A percentile compares a stretch with the other conserved stretches of the same genome.
These are phyloP conservation scores for Bimuria novae-zelandiae DNA, from an alignment of 2,329 filamentous ascomycete genomes.

Conservation along the genomic window DNA sequence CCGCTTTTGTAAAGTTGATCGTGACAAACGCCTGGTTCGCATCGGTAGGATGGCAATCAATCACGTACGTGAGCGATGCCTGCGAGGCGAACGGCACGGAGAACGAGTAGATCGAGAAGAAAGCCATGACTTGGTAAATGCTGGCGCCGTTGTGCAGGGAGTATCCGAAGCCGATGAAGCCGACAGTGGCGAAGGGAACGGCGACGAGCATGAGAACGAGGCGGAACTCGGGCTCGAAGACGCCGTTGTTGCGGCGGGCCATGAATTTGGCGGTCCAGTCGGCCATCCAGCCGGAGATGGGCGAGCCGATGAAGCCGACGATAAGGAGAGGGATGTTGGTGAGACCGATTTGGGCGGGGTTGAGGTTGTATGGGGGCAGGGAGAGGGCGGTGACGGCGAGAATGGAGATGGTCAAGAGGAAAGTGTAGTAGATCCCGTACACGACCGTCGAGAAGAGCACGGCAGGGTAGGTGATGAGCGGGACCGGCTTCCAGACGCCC, in stretches of 20 bases:
- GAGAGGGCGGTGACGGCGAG: conserved; percentile 87
- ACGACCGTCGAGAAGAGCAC: conserved; percentile 81
- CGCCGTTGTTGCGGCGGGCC: conserved; percentile 75
- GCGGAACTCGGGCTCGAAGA: conserved; percentile 92
- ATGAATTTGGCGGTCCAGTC: conserved; percentile 74
- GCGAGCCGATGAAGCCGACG: conserved; percentile 76
- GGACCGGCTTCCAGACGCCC: conserved; percentile 63
- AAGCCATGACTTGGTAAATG: conserved; percentile 37
- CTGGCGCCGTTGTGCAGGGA: conserved; percentile 36
- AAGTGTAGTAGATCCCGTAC: conserved; percentile 88
- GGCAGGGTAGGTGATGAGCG: conserved; percentile 80
- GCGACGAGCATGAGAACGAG: conserved; percentile 42
- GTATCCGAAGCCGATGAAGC: conserved; percentile 50
- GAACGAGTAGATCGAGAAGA: conserved; percentile 45
- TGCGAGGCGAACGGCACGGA: conserved; percentile 46
- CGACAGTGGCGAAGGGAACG: conserved; percentile 40
- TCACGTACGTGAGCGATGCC: conserved; percentile 48
- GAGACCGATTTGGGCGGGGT: conserved; percentile 81
- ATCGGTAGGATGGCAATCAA: conserved; percentile 48
- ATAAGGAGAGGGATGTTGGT: conserved; percentile 76
- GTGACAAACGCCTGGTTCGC: conserved; percentile 50
- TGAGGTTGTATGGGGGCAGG: conserved; percentile 78
- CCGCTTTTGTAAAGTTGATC: conserved; percentile 49
- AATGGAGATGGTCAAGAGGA: conserved; percentile 89
- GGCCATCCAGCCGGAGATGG: conserved; percentile 71